Percentiles rank a stretch among this genome's conserved stretches.
phyloP scores from a whole-genome alignment of 345 rosid species.

The Corymbia maculata region DNA sequence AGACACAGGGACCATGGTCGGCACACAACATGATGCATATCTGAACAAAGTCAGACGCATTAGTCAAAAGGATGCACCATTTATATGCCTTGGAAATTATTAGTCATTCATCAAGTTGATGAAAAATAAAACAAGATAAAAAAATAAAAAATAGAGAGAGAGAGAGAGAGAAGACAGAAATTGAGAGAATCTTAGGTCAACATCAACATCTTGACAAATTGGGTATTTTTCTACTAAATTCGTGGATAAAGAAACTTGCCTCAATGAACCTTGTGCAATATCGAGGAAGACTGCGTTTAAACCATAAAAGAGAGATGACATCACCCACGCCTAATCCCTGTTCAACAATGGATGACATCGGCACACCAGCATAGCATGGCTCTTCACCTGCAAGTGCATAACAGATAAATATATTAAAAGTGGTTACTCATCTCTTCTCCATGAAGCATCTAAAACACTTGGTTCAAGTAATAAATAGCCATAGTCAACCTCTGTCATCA shows the following conservation, averaged over 20 bases:
- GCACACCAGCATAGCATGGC: slow-evolving; percentile 98
- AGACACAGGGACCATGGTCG: slow-evolving; percentile 96
- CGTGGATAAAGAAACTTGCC: slow-evolving; percentile 16
- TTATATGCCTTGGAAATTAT: neutral
- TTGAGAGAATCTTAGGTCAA: neutral
- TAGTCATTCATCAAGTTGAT: neutral
- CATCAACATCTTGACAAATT: neutral
- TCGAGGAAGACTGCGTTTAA: slow-evolving; percentile 95
- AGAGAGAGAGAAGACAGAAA: neutral
- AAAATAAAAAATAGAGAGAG: neutral
- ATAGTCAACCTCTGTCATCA: slow-evolving; percentile 72
- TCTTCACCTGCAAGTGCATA: slow-evolving; percentile 63
- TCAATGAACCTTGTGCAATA: slow-evolving; percentile 92
- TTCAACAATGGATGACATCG: slow-evolving; percentile 97
- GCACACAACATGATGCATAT: slow-evolving; percentile 98
- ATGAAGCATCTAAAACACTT: neutral
- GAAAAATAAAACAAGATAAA: neutral
- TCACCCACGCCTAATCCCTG: slow-evolving; percentile 93
- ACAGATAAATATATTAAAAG: neutral
- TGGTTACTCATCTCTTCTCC: neutral
- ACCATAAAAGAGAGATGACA: slow-evolving; percentile 95
- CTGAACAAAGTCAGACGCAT: slow-evolving; percentile 24
- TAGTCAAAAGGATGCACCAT: neutral
- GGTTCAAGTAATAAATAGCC: neutral
- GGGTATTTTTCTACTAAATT: neutral